These are phyloP conservation scores for Sanghuangporus sanghuang DNA, from an alignment of 1,284 basidiomycete genomes.

Conservation along the genomic window DNA sequence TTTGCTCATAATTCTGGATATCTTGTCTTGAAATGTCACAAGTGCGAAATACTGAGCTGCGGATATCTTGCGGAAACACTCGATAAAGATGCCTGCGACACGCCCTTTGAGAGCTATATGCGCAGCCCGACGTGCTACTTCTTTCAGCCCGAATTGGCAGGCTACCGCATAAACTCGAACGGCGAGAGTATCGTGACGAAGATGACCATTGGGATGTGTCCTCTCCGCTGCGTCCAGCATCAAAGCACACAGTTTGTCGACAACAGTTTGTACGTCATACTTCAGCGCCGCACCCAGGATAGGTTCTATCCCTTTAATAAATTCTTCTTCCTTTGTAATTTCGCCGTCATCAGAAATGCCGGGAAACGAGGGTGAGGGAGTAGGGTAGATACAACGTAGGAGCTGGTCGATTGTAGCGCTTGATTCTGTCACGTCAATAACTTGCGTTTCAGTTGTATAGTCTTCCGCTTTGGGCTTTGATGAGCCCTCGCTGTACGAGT, in stretches of 20 bases:
- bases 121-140: conserved; percentile 8
- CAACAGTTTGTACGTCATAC: conserved; percentile 29
- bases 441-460: conserved; percentile 19
- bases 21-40: background rate
- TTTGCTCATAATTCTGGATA: background rate
- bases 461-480: background rate
- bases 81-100: conserved; percentile 3
- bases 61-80: conserved; percentile 6
- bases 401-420: conserved; percentile 40
- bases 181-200: conserved; percentile 7
- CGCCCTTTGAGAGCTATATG: conserved; percentile 1
- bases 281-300: conserved; percentile 31
- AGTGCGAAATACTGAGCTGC: conserved; percentile 14
- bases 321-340: background rate
- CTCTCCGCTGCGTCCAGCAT: conserved; percentile 37
- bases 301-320: conserved; percentile 16
- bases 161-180: conserved; percentile 9
- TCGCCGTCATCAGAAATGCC: background rate
- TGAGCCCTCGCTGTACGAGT: background rate
- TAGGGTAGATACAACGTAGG: conserved; percentile 45
- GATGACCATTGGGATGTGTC: conserved; percentile 26
- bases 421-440: conserved; percentile 52
- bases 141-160: conserved; percentile 4
- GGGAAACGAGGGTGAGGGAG: conserved; percentile 25
- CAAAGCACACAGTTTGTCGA: conserved; percentile 40